Evolutionary conservation across 192 early-diverging fungal species (phyloP).

Genomic region (Coemansia sp.): DNA sequence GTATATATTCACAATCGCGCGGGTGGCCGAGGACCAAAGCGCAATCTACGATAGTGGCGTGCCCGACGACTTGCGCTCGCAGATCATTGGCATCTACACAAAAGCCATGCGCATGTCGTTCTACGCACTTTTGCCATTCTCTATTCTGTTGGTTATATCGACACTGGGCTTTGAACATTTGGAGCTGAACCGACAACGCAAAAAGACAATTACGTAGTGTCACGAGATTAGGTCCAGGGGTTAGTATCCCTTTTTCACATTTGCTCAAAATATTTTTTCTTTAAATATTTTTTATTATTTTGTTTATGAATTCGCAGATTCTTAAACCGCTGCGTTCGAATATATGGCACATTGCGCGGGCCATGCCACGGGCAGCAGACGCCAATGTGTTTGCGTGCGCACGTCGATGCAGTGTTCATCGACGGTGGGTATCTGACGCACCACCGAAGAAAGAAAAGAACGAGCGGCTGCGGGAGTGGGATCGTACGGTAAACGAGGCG

Average conservation of each 20-base stretch:
- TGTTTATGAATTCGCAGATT: constrained; percentile 7
- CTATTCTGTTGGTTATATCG: constrained; percentile 20
- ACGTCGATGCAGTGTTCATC: not conserved
- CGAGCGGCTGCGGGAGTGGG: constrained; percentile 28
- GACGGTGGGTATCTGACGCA: not conserved
- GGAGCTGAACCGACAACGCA: constrained; percentile 43
- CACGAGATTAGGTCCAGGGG: constrained; percentile 4
- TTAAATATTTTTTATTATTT: not conserved
- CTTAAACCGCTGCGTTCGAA: not conserved
- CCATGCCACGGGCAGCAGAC: not conserved
- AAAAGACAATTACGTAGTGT: constrained; percentile 32
- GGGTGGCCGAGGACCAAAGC: constrained; percentile 56
- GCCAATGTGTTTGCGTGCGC: not conserved
- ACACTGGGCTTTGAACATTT: constrained; percentile 36
- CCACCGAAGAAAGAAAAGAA: not conserved
- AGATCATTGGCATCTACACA: constrained; percentile 51
- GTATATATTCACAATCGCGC: constrained; percentile 35
- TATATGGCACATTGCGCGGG: not conserved
- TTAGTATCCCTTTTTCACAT: too few relatives aligned
- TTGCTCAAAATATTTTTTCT: constrained; percentile 2
- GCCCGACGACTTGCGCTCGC: constrained; percentile 30
- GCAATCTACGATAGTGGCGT: constrained; percentile 41
- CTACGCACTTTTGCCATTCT: constrained; percentile 59
- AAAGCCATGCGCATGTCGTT: constrained; percentile 56
- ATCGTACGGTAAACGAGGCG: constrained; percentile 43